Percentiles rank a stretch among this genome's conserved stretches.
Conservation (phyloP, 139 green algal species). For the Deuterostichococcus epilithicus region DNA sequence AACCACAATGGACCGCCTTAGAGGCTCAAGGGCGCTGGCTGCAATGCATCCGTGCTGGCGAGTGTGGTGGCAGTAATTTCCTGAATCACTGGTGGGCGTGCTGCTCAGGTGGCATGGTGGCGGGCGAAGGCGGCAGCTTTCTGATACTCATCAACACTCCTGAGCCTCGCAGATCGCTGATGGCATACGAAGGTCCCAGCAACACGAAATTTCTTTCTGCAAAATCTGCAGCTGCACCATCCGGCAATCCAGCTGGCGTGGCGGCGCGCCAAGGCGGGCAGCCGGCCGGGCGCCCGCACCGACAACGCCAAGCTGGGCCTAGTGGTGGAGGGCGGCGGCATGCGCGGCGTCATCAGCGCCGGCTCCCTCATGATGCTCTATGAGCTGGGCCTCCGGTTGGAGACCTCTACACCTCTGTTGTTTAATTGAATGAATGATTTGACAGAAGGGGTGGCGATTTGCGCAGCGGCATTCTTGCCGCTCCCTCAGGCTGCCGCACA, state of each 20-base stretch:
- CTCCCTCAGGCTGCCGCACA: not conserved
- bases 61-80: too few species aligned
- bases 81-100: too few species aligned
- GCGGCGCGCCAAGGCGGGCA: conserved; percentile 30
- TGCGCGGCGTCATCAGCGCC: conserved; percentile 66
- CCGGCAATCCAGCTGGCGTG: conserved; percentile 57
- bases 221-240: conserved; percentile 42
- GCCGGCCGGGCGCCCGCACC: conserved; percentile 34
- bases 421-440: not conserved
- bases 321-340: conserved; percentile 87
- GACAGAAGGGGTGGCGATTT: not conserved
- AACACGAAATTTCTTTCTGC: too few species aligned
- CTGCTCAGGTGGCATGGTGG: too few species aligned
- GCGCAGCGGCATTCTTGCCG: too few species aligned
- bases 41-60: too few species aligned
- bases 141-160: too few species aligned
- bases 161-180: too few species aligned
- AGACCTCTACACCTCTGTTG: not conserved
- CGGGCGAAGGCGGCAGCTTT: too few species aligned
- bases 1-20: too few species aligned
- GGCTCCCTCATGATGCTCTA: conserved; percentile 66
- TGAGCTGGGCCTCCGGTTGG: conserved; percentile 47
- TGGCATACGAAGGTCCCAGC: too few species aligned
- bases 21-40: too few species aligned
- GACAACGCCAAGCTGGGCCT: conserved; percentile 76